phyloP scores from a whole-genome alignment of 2,329 filamentous ascomycete genomes.

The Penicillium verrucosum region DNA sequence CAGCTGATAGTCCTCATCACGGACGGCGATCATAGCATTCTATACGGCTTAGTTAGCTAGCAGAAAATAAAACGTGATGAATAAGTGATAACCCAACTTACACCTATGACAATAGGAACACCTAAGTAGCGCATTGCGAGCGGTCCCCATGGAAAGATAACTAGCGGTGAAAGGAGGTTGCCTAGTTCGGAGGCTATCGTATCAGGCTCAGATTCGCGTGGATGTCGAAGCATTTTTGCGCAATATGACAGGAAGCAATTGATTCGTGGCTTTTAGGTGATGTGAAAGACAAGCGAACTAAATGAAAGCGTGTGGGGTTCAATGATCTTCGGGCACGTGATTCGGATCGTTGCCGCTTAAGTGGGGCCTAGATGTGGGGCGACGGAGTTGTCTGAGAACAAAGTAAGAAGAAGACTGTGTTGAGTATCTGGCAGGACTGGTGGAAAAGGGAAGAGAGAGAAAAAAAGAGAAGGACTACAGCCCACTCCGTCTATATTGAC shows the following conservation, averaged over 20 bases:
- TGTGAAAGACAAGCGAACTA: not conserved
- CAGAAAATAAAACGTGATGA: too few species aligned
- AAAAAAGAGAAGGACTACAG: too few species aligned
- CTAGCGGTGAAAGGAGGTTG: accelerated
- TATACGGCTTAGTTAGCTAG: accelerated
- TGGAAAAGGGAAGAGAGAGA: not conserved
- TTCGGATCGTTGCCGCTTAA: not conserved
- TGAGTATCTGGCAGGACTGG: not conserved
- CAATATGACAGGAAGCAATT: not conserved
- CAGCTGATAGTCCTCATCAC: not conserved
- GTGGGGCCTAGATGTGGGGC: not conserved
- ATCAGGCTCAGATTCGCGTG: not conserved
- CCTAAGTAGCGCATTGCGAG: not conserved
- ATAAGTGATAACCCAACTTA: not conserved
- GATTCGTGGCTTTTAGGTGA: not conserved
- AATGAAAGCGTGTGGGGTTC: not conserved
- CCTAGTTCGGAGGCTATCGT: accelerated
- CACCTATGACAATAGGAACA: not conserved
- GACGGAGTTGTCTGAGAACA: not conserved
- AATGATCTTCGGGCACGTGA: not conserved
- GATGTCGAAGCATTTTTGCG: not conserved
- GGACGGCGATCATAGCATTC: not conserved
- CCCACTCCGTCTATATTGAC: too few species aligned
- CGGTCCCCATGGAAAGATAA: not conserved
- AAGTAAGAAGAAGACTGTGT: not conserved